Evolutionary conservation across 2,329 filamentous ascomycete species (phyloP).

Genomic region (Akanthomyces dipterigenus): DNA sequence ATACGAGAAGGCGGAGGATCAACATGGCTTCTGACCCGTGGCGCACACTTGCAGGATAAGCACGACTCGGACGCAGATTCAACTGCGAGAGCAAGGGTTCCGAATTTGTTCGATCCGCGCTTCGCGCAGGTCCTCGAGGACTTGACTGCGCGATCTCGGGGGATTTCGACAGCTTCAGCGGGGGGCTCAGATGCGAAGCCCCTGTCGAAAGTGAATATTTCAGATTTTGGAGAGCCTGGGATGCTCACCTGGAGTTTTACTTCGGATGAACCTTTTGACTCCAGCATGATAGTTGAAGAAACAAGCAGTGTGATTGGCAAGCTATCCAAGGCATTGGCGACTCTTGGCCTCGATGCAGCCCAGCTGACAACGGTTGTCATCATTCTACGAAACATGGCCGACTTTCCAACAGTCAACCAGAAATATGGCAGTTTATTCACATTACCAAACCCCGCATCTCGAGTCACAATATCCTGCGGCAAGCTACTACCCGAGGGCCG

Average conservation of each 20-base stretch:
- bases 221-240: not conserved
- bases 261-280: constrained; percentile 18
- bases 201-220: not conserved
- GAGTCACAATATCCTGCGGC: constrained; percentile 78
- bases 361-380: constrained; percentile 54
- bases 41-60: constrained; percentile 47
- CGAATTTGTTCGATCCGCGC: constrained; percentile 58
- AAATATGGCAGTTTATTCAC: constrained; percentile 71
- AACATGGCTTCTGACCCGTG: constrained; percentile 59
- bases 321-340: constrained; percentile 34
- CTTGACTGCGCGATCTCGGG: constrained; percentile 17
- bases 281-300: constrained; percentile 37
- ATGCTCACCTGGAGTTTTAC: constrained; percentile 31
- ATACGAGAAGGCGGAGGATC: constrained; percentile 69
- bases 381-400: constrained; percentile 69
- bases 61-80: not conserved
- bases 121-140: constrained; percentile 41
- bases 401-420: constrained; percentile 69
- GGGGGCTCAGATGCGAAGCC: not conserved
- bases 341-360: constrained; percentile 22
- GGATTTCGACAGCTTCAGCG: not conserved
- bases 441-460: constrained; percentile 73
- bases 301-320: constrained; percentile 40
- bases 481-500: constrained; percentile 52
- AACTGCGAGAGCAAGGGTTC: constrained; percentile 37